Percentiles rank a stretch among this genome's conserved stretches.
Conservation (phyloP, 345 rosid genomes). For the Conringia planisiliqua region DNA sequence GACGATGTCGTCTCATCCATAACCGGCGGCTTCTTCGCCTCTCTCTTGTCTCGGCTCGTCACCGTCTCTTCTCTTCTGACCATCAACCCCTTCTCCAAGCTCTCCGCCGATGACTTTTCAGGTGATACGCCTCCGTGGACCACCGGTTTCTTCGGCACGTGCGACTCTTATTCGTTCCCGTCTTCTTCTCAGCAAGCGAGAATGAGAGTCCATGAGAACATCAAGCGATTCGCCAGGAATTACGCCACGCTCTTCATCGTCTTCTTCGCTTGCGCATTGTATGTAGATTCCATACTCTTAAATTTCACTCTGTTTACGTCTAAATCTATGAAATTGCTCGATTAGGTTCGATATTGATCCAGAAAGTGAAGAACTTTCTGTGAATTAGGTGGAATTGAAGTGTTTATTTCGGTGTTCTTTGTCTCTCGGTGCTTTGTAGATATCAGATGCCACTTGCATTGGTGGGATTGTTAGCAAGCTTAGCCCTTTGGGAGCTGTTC, state of each 20-base stretch:
- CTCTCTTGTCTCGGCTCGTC: conserved; percentile 41
- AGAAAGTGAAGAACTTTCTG: background rate
- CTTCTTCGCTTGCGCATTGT: conserved; percentile 89
- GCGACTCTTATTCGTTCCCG: conserved; percentile 73
- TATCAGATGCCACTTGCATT: conserved; percentile 96
- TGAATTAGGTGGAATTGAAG: background rate
- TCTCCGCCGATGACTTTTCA: conserved; percentile 74
- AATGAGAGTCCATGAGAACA: conserved; percentile 84
- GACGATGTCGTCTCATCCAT: conserved; percentile 35
- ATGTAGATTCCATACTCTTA: conserved; percentile 18
- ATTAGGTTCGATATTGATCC: background rate
- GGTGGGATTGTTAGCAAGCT: conserved; percentile 69
- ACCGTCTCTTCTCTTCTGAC: conserved; percentile 60
- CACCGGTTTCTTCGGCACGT: conserved; percentile 59
- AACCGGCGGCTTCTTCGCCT: conserved; percentile 42
- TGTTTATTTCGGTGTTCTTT: background rate
- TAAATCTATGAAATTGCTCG: background rate
- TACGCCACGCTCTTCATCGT: conserved; percentile 71
- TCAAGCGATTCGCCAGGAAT: conserved; percentile 84
- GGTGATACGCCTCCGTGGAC: conserved; percentile 83
- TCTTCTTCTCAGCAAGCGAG: conserved; percentile 64
- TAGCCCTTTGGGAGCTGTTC: conserved; percentile 87
- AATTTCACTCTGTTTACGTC: background rate
- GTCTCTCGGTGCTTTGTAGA: conserved; percentile 36
- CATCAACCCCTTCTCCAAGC: conserved; percentile 83